Conservation (phyloP, 108 stramenopile species). For the Seminavis robusta region DNA sequence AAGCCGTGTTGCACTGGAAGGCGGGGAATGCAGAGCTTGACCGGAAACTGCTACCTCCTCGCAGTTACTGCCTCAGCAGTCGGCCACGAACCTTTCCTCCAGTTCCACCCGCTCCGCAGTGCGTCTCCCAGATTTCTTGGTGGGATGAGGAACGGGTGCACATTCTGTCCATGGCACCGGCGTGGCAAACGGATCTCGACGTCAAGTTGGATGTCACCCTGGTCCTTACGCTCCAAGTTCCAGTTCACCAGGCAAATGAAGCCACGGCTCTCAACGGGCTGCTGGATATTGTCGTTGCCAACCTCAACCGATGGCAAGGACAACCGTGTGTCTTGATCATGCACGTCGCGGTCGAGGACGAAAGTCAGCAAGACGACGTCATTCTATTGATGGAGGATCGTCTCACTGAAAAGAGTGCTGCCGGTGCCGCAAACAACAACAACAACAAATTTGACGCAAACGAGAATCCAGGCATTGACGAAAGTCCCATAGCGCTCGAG, state of each 20-base stretch:
- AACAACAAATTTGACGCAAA: no score
- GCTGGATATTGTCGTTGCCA: slow-evolving; percentile 52
- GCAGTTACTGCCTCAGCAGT: slow-evolving; percentile 38
- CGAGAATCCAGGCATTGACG: no score
- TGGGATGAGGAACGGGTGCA: slow-evolving; percentile 24
- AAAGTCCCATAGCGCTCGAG: no score
- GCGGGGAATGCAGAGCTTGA: slow-evolving; percentile 32
- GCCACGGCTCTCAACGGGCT: slow-evolving; percentile 29
- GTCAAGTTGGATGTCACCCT: slow-evolving; percentile 63
- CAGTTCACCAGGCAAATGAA: slow-evolving; percentile 41
- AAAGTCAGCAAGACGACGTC: neutral
- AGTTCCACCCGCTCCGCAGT: slow-evolving; percentile 27
- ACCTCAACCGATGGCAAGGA: slow-evolving; percentile 67
- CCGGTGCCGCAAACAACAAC: neutral
- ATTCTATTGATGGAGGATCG: slow-evolving; percentile 4
- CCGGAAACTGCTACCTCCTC: slow-evolving; percentile 38
- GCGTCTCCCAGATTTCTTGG: slow-evolving; percentile 43
- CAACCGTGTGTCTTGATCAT: slow-evolving; percentile 74
- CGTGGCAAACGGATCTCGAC: slow-evolving; percentile 41
- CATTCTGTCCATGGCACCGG: slow-evolving; percentile 41
- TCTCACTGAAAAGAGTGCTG: neutral
- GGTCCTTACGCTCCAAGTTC: slow-evolving; percentile 70
- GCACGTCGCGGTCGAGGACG: slow-evolving; percentile 53
- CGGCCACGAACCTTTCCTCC: slow-evolving; percentile 17
- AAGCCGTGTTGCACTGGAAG: slow-evolving; percentile 28